phyloP scores from a whole-genome alignment of 306 rosid genomes.

The Carpinus fangiana region DNA sequence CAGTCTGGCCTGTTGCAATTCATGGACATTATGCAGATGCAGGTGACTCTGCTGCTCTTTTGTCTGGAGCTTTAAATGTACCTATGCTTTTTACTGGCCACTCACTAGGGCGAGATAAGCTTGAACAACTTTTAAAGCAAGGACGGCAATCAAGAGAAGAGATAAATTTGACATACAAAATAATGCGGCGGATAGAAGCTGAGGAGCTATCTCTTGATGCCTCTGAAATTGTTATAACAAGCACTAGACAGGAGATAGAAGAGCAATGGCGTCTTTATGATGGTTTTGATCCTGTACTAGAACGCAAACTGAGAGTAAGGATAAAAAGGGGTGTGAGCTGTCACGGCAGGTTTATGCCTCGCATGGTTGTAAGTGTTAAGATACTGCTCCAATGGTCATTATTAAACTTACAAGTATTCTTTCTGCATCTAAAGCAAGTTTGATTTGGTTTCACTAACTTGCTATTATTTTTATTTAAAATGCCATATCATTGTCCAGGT shows the following conservation, averaged over 20 bases:
- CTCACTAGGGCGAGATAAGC: conserved; percentile 60
- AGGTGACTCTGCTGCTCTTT: conserved; percentile 63
- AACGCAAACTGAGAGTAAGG: conserved; percentile 61
- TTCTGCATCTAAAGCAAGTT: not conserved
- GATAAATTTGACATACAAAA: conserved; percentile 54
- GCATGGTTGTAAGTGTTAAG: conserved; percentile 53
- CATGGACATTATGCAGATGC: conserved; percentile 74
- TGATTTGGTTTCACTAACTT: not conserved
- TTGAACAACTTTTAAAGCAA: conserved; percentile 63
- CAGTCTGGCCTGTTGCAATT: conserved; percentile 62
- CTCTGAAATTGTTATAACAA: conserved; percentile 60
- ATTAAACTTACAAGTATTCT: not conserved
- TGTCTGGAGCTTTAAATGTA: conserved; percentile 60
- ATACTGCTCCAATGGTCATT: conserved; percentile 5
- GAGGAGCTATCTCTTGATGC: conserved; percentile 64
- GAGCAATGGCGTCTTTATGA: conserved; percentile 67
- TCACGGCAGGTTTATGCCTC: conserved; percentile 66
- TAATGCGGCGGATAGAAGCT: conserved; percentile 68
- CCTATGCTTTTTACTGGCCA: conserved; percentile 66
- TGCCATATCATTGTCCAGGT: conserved; percentile 37
- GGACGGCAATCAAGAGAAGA: conserved; percentile 63
- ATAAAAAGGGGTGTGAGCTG: conserved; percentile 56
- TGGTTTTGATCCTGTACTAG: conserved; percentile 68
- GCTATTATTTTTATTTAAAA: not conserved
- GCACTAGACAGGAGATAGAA: conserved; percentile 69